These are phyloP conservation scores for Gossypium stocksii DNA, from an alignment of 345 rosid genomes.

Conservation along the genomic window DNA sequence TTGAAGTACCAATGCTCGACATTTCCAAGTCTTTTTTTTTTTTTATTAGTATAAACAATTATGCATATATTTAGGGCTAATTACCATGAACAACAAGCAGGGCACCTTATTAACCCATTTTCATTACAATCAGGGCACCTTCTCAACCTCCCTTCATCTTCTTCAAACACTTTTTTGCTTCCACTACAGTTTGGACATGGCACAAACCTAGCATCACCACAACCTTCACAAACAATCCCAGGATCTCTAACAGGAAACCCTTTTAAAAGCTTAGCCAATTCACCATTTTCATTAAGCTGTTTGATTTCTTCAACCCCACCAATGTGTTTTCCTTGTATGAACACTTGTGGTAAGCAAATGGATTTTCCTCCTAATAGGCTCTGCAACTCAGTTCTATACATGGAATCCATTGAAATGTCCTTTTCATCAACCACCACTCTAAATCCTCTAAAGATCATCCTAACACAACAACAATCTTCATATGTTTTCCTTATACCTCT, in stretches of 20 bases:
- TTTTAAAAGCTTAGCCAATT: slow-evolving; percentile 47
- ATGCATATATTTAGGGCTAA: neutral
- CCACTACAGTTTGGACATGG: slow-evolving; percentile 70
- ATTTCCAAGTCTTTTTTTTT: no score
- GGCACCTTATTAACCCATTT: slow-evolving; percentile 80
- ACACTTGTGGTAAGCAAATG: slow-evolving; percentile 62
- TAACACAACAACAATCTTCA: slow-evolving; percentile 72
- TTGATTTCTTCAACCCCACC: slow-evolving; percentile 79
- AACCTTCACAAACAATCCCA: slow-evolving; percentile 43
- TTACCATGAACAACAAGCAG: slow-evolving; percentile 41
- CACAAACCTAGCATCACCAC: slow-evolving; percentile 77
- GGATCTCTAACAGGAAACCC: slow-evolving; percentile 46
- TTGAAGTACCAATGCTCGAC: no score
- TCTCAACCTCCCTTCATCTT: slow-evolving; percentile 40
- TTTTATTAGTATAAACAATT: neutral
- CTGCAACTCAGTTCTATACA: slow-evolving; percentile 63
- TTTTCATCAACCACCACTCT: slow-evolving; percentile 65
- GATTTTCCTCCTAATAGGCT: slow-evolving; percentile 31
- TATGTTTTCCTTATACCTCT: slow-evolving; percentile 83
- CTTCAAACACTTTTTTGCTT: slow-evolving; percentile 68
- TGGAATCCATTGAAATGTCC: slow-evolving; percentile 83
- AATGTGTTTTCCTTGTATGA: slow-evolving; percentile 53
- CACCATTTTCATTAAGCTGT: slow-evolving; percentile 67
- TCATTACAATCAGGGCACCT: slow-evolving; percentile 77
- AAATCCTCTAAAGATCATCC: slow-evolving; percentile 59